phyloP scores from a whole-genome alignment of 202 grass and related monocot species.

The Saccharum hybrid region DNA sequence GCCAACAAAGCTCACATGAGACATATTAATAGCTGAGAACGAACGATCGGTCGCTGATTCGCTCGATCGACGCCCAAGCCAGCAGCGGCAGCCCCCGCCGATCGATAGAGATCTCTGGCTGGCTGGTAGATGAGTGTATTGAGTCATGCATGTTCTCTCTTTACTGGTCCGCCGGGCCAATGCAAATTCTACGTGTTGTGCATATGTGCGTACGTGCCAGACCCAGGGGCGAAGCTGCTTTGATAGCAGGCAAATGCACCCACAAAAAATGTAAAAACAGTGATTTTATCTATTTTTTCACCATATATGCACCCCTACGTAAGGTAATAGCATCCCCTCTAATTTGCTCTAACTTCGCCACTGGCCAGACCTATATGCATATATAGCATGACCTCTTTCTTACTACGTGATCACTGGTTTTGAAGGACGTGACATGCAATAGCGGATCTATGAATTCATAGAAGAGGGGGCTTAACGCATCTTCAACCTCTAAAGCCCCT shows the following conservation, averaged over 20 bases:
- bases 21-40: background rate
- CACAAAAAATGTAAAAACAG: too few relatives aligned
- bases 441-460: too few relatives aligned
- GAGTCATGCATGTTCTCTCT: background rate
- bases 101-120: background rate
- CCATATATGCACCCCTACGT: too few relatives aligned
- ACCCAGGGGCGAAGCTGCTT: too few relatives aligned
- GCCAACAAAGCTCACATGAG: too few relatives aligned
- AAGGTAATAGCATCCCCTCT: too few relatives aligned
- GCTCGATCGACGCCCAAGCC: background rate
- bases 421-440: background rate
- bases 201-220: background rate
- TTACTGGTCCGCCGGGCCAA: background rate
- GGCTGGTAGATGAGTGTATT: background rate
- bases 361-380: background rate
- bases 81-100: background rate
- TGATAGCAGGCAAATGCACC: too few relatives aligned
- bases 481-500: too few relatives aligned
- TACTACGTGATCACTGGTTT: background rate
- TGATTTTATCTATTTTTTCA: too few relatives aligned
- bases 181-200: background rate
- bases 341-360: too few relatives aligned
- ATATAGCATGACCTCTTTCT: background rate
- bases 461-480: too few relatives aligned
- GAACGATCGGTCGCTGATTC: background rate